Conservation (phyloP, 306 rosid species). For the Rosa multiflora region DNA sequence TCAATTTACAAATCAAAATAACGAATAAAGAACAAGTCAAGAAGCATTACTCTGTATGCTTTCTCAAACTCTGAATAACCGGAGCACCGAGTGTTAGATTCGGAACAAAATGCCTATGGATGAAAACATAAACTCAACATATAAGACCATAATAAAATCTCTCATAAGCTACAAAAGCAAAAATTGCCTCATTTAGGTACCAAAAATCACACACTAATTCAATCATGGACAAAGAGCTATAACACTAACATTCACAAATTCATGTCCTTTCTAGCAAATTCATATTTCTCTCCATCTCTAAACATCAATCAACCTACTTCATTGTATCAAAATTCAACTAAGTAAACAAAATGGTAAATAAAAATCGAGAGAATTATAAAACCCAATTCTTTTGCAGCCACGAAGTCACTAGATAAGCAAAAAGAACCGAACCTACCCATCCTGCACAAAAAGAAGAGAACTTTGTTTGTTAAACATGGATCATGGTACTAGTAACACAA, state of each 20-base stretch:
- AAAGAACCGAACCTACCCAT: slow-evolving; percentile 68
- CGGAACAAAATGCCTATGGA: slow-evolving; percentile 83
- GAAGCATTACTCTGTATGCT: slow-evolving; percentile 69
- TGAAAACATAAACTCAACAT: slow-evolving; percentile 1
- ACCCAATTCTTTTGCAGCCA: slow-evolving; percentile 29
- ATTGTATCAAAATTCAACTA: background rate
- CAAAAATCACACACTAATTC: background rate
- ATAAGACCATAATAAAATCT: slow-evolving; percentile 9
- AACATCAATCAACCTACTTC: background rate
- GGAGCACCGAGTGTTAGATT: slow-evolving; percentile 96
- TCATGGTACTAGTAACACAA: background rate
- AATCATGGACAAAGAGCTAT: background rate
- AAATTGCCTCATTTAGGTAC: background rate
- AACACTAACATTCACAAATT: background rate
- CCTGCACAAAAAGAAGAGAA: slow-evolving; percentile 55
- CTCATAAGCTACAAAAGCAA: slow-evolving; percentile 23
- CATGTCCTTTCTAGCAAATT: slow-evolving; percentile 2
- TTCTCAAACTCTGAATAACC: slow-evolving; percentile 87
- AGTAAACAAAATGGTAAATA: background rate
- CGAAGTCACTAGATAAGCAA: slow-evolving; percentile 36
- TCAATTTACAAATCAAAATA: background rate
- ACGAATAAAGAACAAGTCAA: background rate
- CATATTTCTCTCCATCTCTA: background rate
- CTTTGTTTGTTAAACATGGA: background rate
- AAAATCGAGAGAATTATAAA: slow-evolving; percentile 23